Evolutionary conservation across 208 protist genomes (phyloP), one percentile per base, ranked within the genome.

Genomic region (Wallacemonas sp.): DNA sequence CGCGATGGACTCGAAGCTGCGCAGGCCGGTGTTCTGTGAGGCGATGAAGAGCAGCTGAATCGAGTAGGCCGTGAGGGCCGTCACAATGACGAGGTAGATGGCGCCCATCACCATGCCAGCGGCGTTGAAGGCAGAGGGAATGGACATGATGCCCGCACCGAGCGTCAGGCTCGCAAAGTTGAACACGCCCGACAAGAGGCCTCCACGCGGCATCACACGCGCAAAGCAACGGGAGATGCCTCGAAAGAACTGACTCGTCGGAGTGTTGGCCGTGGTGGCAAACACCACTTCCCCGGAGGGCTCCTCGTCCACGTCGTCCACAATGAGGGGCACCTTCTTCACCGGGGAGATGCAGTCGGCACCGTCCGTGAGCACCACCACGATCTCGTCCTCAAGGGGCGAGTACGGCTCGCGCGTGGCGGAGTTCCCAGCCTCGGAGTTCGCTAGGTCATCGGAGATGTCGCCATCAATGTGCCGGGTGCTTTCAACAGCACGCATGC

Each of bases 61-160:
- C 12, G 79, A 82, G 65, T 69, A 86, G 0, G 82, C 70, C 28
- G 79, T 82, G 22, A 72, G 28, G 8, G 52, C n/a, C 18, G 81
- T 84, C 25, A 85, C 77, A 38, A 76, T 55, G 31, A 79, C 50
- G 14, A 83, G 65, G 44, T 71, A 76, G 23, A 86, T 55, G 7
- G 73, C 61, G 10, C 70, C 65, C 61, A 83, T 68, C 16, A 59
- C 45, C 7, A 87, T 75, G 28, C 84, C 86, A 0, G 70, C 75
- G 20, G 57, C 80, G 49, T 75, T 69, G 65, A 89, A 89, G 31
- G 83, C 70, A 20, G 67, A 84, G 11, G 86, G 86, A 10, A 92
- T 73, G 2, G 84, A 84, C n/a, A 92, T 76, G 61, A 89, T 86
- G 25, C 84, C 84, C 8, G 72, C 86, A 14, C 86, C 83, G 12